Evolutionary conservation across 108 stramenopile species (phyloP).

Genomic region (Hondaea fermentalgiana): DNA sequence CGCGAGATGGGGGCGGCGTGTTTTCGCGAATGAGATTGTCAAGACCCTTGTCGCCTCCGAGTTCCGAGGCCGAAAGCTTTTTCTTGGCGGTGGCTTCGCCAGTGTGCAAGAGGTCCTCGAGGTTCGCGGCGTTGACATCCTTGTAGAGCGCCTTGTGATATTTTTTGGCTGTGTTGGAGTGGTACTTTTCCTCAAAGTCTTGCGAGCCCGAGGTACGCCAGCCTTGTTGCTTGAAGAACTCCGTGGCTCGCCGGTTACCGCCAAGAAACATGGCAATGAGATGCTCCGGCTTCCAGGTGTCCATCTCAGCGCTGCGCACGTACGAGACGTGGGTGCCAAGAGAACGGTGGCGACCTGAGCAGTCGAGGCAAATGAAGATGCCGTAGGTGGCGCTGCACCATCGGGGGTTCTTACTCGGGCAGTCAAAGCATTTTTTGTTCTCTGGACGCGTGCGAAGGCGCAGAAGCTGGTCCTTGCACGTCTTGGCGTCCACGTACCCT

Average conservation of each 20-base stretch:
- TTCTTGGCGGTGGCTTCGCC: not conserved
- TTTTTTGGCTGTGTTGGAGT: conserved; percentile 32
- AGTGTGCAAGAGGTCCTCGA: not conserved
- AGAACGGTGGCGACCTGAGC: conserved; percentile 90
- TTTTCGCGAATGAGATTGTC: not conserved
- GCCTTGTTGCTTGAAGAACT: conserved; percentile 49
- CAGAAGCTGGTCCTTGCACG: conserved; percentile 10
- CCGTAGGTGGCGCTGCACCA: conserved; percentile 87
- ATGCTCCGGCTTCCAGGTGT: conserved; percentile 29
- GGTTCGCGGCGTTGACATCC: not conserved
- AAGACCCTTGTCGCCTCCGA: not conserved
- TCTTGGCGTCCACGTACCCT: not conserved
- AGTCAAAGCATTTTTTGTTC: conserved; percentile 83
- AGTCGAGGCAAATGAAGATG: conserved; percentile 95
- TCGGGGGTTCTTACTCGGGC: conserved; percentile 72
- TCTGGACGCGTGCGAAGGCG: conserved; percentile 37
- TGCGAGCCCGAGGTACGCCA: conserved; percentile 24
- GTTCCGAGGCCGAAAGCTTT: not conserved
- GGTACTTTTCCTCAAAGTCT: conserved; percentile 46
- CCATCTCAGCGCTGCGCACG: conserved; percentile 67
- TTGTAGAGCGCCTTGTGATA: conserved; percentile 33
- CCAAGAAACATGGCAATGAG: conserved; percentile 44
- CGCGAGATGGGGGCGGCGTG: conserved; percentile 8
- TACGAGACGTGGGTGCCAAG: conserved; percentile 95
- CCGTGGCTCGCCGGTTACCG: conserved; percentile 45